Percentiles rank a stretch among this genome's conserved stretches.
These are phyloP conservation scores for Saccharomyces kudriavzevii DNA, from an alignment of 805 yeast species.

Conservation along the genomic window DNA sequence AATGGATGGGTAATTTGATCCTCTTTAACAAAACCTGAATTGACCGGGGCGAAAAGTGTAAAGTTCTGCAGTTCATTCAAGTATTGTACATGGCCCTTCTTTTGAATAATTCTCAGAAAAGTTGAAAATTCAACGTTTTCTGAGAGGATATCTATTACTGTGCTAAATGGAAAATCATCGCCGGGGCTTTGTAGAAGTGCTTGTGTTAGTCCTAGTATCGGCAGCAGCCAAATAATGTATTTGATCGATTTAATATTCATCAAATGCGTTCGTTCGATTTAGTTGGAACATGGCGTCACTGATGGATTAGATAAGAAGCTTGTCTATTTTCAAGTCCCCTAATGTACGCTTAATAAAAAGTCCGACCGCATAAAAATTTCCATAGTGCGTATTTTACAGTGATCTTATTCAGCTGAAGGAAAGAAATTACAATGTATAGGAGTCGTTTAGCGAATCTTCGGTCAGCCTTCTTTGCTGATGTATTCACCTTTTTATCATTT, in stretches of 20 bases:
- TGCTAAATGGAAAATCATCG: conserved; percentile 24
- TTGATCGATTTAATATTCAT: not conserved
- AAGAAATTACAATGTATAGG: not conserved
- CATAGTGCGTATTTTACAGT: not conserved
- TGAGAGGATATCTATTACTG: conserved; percentile 65
- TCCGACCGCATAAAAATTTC: not conserved
- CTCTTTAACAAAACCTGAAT: conserved; percentile 53
- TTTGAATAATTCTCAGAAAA: conserved; percentile 54
- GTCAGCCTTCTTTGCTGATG: not conserved
- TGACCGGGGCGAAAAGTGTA: conserved; percentile 74
- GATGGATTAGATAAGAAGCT: not conserved
- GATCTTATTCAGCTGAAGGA: not conserved
- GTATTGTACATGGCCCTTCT: conserved; percentile 51
- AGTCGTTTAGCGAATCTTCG: not conserved
- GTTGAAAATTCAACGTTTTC: conserved; percentile 58
- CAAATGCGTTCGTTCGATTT: not conserved
- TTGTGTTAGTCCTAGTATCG: not conserved
- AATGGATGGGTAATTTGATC: conserved; percentile 1
- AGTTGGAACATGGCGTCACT: not conserved
- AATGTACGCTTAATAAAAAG: not conserved
- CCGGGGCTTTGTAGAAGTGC: not conserved
- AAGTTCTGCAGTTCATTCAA: conserved; percentile 53
- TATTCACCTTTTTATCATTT: not conserved
- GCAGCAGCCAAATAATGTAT: conserved; percentile 1
- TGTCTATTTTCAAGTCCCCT: not conserved